These are phyloP conservation scores for Aspergillus versicolor DNA, from an alignment of 2,329 filamentous ascomycete genomes.

Conservation along the genomic window DNA sequence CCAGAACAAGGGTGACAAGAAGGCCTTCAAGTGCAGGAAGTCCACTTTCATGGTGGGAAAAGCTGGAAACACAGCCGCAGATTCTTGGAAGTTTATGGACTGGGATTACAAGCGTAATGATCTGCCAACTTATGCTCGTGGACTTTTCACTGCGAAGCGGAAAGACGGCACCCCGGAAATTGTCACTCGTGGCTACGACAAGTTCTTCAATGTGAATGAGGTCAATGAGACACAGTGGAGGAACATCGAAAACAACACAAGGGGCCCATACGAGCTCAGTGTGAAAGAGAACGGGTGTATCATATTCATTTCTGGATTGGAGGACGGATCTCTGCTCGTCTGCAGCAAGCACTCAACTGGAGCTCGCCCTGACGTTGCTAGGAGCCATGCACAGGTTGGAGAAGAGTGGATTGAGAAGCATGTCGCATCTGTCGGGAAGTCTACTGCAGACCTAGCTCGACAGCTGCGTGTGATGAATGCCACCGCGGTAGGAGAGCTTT, in stretches of 20 bases:
- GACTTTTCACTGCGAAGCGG: slow-evolving; percentile 82
- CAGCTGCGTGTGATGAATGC: slow-evolving; percentile 76
- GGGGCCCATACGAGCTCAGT: slow-evolving; percentile 89
- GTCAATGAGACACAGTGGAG: slow-evolving; percentile 78
- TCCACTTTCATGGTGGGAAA: slow-evolving; percentile 71
- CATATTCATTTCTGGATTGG: slow-evolving; percentile 90
- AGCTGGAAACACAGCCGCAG: slow-evolving; percentile 65
- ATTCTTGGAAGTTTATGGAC: slow-evolving; percentile 92
- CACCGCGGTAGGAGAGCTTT: slow-evolving; percentile 95
- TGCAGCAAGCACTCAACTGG: slow-evolving; percentile 99
- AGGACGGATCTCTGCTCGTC: slow-evolving; percentile 86
- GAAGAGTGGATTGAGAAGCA: slow-evolving; percentile 81
- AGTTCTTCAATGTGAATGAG: slow-evolving; percentile 95
- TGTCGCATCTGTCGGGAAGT: slow-evolving; percentile 73
- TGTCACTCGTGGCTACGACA: slow-evolving; percentile 88
- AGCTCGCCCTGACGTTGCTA: slow-evolving; percentile 63
- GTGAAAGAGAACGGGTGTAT: slow-evolving; percentile 99
- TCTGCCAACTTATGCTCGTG: slow-evolving; percentile 88
- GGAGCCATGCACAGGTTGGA: slow-evolving; percentile 82
- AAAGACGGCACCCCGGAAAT: slow-evolving; percentile 70
- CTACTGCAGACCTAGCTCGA: slow-evolving; percentile 71
- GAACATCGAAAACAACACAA: slow-evolving; percentile 71
- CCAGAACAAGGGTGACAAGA: slow-evolving; percentile 55
- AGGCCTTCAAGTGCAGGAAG: slow-evolving; percentile 73
- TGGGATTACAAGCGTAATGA: slow-evolving; percentile 91